Evolutionary conservation across 257 asterid species (phyloP), one percentile per base, ranked within the genome.

Genomic region (Fraxinus cuspidata): DNA sequence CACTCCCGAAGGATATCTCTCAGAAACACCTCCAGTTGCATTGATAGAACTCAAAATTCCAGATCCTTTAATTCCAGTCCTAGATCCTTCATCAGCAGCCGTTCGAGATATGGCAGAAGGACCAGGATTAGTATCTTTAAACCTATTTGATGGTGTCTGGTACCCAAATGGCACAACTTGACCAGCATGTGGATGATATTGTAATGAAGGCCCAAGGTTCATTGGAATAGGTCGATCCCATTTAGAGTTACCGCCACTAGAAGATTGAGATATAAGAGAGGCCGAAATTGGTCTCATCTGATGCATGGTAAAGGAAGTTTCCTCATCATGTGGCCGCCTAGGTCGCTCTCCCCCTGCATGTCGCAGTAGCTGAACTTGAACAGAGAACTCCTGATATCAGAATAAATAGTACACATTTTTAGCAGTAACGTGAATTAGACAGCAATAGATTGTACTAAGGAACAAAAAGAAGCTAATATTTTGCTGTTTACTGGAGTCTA

Each of bases 71-170:
- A 94, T 91, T 71, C 98, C 97, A 6, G 98, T 94, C 79, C 98
- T 89, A 10, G 98, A 94, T 60, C 98, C 98, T 88, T 94, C 98
- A 88, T 94, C 98, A 53, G 97, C 98, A 27, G 97, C 96, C 28
- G 88, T 90, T 83, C 87, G 97, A 31, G 97, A 90, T 70, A 87
- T 73, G 23, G 84, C 71, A 40, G 93, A 81, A 69, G 91, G 87
- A 25, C 89, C 90, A 64, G 81, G 81, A 74, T 86, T 89, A 11
- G 87, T 38, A n/a, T 92, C 98, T 71, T 83, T 89, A 44, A 88
- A 87, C 87, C 90, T 90, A 84, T 86, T 89, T 49, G 91, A 56
- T 27, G 85, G 87, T 42, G 88, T 40, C 63, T 85, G 93, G 72
- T 86, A 90, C 40, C 94, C 88, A 42, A 89, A 88, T 16, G 97